Base-by-base conservation (phyloP, 2,329 filamentous ascomycete genomes). In the Diaporthe australafricana region DNA sequence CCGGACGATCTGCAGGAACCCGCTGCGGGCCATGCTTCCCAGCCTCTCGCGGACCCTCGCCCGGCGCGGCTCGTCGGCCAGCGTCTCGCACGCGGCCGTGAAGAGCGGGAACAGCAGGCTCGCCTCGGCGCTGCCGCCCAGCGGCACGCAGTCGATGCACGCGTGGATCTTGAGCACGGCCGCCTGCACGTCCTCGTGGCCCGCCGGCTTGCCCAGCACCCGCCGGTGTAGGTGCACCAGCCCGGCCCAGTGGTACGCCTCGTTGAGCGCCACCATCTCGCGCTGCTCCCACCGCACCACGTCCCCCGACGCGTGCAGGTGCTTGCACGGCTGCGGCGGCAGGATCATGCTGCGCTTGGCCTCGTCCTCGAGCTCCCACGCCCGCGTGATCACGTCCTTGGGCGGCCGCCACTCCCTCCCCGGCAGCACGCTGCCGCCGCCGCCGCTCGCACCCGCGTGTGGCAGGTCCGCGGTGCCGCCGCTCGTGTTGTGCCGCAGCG, bases 61-160 rank as follows among this genome's bases (percentile, higher is more conserved):
- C 63, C 90, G 85, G 75, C 92, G 88, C 3, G 81, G 81, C 42
- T 84, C 77, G 62, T 90, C 87, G 70, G 83, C 83, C 12, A 63
- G 42, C 1, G 91, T 90, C 79, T 96, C 93, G 75, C 93, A 95
- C 0, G 94, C 94, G 1, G 94, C 94, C 1, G 93, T 93, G 80
- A 96, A 96, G 82, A 96, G 90, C 0, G 94, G 94, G 75, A 96
- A 95, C 48, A 96, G 80, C 22, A 94, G 83, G 77, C 93, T 94
- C 11, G 90, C 91, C 80, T 96, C 94, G 0, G 93, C 93, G 20
- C 90, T 90, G 38, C 91, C 91, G 7, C 92, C 92, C 16, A 86
- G 83, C 16, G 89, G 84, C 62, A 96, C 89, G 47, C 87, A 88
- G 27, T 85, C 84, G 73, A 96, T 83, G 40, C 90, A 88, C 1